A percentile compares a stretch with the other conserved stretches of the same genome.
Conservation (phyloP, 108 stramenopile genomes). For the Aurantiochytrium sp. region DNA sequence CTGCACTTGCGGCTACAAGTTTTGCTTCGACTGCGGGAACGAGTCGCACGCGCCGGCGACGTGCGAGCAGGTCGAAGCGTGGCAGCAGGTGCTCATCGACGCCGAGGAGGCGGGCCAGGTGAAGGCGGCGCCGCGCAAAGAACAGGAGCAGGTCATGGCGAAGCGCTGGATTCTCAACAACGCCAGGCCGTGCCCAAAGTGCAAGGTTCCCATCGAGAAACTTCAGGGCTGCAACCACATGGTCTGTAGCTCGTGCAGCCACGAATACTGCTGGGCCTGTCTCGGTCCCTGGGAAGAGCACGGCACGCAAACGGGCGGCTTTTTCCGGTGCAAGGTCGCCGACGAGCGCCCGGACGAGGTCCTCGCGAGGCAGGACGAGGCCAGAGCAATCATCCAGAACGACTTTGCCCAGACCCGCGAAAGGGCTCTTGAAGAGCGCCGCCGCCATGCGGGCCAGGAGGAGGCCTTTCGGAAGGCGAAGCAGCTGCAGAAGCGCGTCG, state of each 20-base stretch:
- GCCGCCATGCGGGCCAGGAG: neutral
- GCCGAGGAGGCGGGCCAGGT: slow-evolving; percentile 73
- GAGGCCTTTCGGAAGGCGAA: slow-evolving; percentile 1
- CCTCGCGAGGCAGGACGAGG: neutral
- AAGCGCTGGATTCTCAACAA: slow-evolving; percentile 97
- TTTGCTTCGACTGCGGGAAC: slow-evolving; percentile 84
- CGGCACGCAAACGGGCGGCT: slow-evolving; percentile 92
- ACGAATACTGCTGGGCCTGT: slow-evolving; percentile 99
- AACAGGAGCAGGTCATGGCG: slow-evolving; percentile 81
- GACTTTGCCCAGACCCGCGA: neutral
- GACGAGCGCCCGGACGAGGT: neutral
- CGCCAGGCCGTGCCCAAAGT: slow-evolving; percentile 95
- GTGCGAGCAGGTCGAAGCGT: slow-evolving; percentile 71
- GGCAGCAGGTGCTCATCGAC: slow-evolving; percentile 51
- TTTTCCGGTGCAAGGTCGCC: slow-evolving; percentile 94
- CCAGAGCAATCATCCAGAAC: neutral
- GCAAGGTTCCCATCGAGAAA: slow-evolving; percentile 93
- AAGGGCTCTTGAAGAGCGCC: neutral
- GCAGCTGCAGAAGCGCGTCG: neutral
- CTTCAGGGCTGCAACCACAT: slow-evolving; percentile 99
- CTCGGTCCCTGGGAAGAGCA: slow-evolving; percentile 88
- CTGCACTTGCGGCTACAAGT: slow-evolving; percentile 66
- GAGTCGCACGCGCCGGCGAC: slow-evolving; percentile 85
- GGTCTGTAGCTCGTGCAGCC: slow-evolving; percentile 62
- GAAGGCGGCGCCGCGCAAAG: neutral